Conservation (phyloP, 441 rosid species). For the Gossypium schwendimanii region DNA sequence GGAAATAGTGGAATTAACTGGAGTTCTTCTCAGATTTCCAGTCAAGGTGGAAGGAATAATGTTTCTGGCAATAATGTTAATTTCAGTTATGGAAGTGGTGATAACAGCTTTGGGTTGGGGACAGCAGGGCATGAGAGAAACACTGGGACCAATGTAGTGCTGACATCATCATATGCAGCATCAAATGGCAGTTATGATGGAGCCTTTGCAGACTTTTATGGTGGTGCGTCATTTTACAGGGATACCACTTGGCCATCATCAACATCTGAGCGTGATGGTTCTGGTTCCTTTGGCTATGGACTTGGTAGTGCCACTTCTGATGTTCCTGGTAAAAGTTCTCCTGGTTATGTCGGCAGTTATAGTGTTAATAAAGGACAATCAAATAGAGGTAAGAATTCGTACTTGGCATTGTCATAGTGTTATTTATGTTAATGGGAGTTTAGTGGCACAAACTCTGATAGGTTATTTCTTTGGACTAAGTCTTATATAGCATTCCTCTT, state of each 20-base stretch:
- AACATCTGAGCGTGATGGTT: slow-evolving; percentile 50
- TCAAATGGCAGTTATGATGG: slow-evolving; percentile 66
- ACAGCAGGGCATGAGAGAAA: slow-evolving; percentile 63
- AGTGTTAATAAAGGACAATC: slow-evolving; percentile 78
- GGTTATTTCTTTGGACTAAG: not conserved
- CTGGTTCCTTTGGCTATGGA: slow-evolving; percentile 63
- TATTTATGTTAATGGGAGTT: not conserved
- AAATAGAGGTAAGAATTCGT: slow-evolving; percentile 62
- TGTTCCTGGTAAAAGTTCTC: slow-evolving; percentile 63
- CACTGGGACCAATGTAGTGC: slow-evolving; percentile 41
- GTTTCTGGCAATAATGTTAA: slow-evolving; percentile 39
- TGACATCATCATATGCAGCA: slow-evolving; percentile 51
- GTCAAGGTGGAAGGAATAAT: slow-evolving; percentile 52
- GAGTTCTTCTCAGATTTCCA: slow-evolving; percentile 54
- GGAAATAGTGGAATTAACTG: slow-evolving; percentile 50
- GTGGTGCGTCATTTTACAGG: slow-evolving; percentile 58
- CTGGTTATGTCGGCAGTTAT: slow-evolving; percentile 82
- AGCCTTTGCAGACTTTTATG: slow-evolving; percentile 52
- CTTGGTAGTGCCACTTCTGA: slow-evolving; percentile 63
- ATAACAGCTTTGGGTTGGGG: slow-evolving; percentile 53
- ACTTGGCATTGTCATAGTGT: slow-evolving; percentile 1
- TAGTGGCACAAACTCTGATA: not conserved
- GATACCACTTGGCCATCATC: slow-evolving; percentile 68
- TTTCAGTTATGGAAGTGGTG: slow-evolving; percentile 68
- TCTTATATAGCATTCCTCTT: not conserved